Percentiles rank a stretch among this genome's conserved stretches.
Evolutionary conservation across 805 yeast genomes (phyloP).

Genomic region (Yamadazyma endophytica): DNA sequence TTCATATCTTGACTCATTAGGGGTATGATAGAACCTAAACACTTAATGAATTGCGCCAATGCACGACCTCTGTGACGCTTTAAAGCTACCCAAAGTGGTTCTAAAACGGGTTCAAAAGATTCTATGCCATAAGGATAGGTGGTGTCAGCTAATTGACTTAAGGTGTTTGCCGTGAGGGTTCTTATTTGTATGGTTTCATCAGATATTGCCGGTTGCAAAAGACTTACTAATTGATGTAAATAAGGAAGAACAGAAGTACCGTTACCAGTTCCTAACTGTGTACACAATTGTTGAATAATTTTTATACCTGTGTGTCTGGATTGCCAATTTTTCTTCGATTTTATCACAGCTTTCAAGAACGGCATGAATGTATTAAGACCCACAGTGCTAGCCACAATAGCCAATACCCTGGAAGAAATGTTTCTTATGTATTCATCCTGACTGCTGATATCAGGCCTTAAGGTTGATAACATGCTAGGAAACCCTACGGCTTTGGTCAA

Average conservation of each 20-base stretch:
- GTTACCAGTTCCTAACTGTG: slow-evolving; percentile 59
- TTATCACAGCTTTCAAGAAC: slow-evolving; percentile 74
- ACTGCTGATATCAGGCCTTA: slow-evolving; percentile 80
- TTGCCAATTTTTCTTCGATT: slow-evolving; percentile 71
- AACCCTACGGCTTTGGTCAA: slow-evolving; percentile 81
- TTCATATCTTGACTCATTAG: slow-evolving; percentile 59
- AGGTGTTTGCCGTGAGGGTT: slow-evolving; percentile 64
- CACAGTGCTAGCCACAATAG: slow-evolving; percentile 75
- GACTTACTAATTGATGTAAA: slow-evolving; percentile 58
- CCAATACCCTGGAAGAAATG: slow-evolving; percentile 72
- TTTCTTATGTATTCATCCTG: slow-evolving; percentile 78
- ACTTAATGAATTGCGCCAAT: slow-evolving; percentile 69
- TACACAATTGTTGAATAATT: slow-evolving; percentile 71
- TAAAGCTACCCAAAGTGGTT: slow-evolving; percentile 78
- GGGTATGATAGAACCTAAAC: slow-evolving; percentile 78
- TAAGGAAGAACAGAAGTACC: slow-evolving; percentile 60
- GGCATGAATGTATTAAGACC: slow-evolving; percentile 74
- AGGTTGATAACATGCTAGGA: slow-evolving; percentile 68
- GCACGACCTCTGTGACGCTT: slow-evolving; percentile 72
- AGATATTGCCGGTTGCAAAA: slow-evolving; percentile 52
- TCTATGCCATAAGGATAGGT: slow-evolving; percentile 88
- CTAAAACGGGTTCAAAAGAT: slow-evolving; percentile 69
- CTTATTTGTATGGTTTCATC: slow-evolving; percentile 72
- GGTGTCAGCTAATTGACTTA: slow-evolving; percentile 75
- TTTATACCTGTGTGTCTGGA: slow-evolving; percentile 82